Base-by-base conservation (phyloP, 2,329 filamentous ascomycete species). In the Nigrospora osmanthi region DNA sequence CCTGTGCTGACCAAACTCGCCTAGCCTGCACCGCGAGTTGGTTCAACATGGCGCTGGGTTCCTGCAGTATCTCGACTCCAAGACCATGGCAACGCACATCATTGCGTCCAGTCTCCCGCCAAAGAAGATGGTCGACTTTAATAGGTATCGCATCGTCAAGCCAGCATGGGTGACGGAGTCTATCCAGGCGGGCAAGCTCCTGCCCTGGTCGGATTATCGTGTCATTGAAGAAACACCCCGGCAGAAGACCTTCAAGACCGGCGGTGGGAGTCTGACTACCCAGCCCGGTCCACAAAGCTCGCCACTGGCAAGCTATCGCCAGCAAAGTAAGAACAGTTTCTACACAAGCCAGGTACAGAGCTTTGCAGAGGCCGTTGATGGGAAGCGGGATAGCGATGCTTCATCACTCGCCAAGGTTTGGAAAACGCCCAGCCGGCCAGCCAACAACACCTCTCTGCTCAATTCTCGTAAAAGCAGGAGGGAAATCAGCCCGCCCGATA, bases 101-200 rank as follows among this genome's bases (percentile, higher is more conserved):
- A 89, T 98, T 55, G 90, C 91, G 4, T 91, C 89, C 43, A 85
- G 80, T 43, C 70, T 98, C 17, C 93, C 93, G 0, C 90, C 89
- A 0, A 97, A 96, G 68, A 98, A 98, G 65, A 81, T 81, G 28
- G 80, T 91, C 44, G 93, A 98, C 52, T 96, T 95, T 58, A 78
- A 74, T 44, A 81, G 80, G 52, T 96, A 97, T 63, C 81, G 91
- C 38, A 87, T 98, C 34, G 93, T 96, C 42, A 95, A 93, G 63
- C 93, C 93, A 1, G 83, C 88, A 16, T 98, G 93, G 93, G 79
- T 98, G 3, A 83, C 89, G 13, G 91, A 98, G 54, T 96, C 90
- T 49, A 80, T 97, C 38, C 73, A 80, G 46, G 87, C 87, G 7
- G 89, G 89, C 6, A 85, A 79, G 56, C 66, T 96, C 38, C 70